These are phyloP conservation scores for Elsinoe batatas DNA, from an alignment of 2,329 filamentous ascomycete species.

Conservation along the genomic window DNA sequence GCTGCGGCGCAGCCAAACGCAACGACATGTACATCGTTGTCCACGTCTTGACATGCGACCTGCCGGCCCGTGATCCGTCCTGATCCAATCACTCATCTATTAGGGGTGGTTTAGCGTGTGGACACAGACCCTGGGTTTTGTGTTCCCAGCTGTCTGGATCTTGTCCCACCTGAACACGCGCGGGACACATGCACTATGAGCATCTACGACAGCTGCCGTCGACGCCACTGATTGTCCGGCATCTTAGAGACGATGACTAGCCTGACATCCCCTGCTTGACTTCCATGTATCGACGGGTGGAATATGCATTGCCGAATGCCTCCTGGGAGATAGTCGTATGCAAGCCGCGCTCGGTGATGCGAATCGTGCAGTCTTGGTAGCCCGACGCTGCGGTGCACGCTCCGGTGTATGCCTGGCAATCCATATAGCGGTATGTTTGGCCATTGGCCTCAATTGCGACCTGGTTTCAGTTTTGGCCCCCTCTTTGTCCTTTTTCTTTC, in stretches of 20 bases:
- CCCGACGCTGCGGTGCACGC: background rate
- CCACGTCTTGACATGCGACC: background rate
- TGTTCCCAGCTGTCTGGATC: slow-evolving; percentile 5
- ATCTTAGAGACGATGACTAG: background rate
- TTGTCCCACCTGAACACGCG: background rate
- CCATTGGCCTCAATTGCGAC: slow-evolving; percentile 2
- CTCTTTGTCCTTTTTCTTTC: background rate
- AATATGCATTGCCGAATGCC: background rate
- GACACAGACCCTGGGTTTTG: slow-evolving; percentile 7
- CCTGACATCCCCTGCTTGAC: background rate
- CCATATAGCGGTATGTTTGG: slow-evolving; percentile 10
- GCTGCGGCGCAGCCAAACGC: background rate
- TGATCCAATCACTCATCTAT: background rate
- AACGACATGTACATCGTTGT: background rate
- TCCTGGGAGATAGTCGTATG: background rate
- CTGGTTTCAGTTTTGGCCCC: slow-evolving; percentile 7
- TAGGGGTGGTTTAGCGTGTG: background rate
- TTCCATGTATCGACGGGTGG: background rate
- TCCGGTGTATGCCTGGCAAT: background rate
- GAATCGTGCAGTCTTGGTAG: background rate
- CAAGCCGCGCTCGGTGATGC: background rate
- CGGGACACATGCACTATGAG: background rate
- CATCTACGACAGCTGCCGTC: background rate
- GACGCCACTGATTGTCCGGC: slow-evolving; percentile 2
- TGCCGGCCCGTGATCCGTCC: background rate